Evolutionary conservation across 2,329 filamentous ascomycete genomes (phyloP).

Genomic region (Phyllosticta paracitricarpa): DNA sequence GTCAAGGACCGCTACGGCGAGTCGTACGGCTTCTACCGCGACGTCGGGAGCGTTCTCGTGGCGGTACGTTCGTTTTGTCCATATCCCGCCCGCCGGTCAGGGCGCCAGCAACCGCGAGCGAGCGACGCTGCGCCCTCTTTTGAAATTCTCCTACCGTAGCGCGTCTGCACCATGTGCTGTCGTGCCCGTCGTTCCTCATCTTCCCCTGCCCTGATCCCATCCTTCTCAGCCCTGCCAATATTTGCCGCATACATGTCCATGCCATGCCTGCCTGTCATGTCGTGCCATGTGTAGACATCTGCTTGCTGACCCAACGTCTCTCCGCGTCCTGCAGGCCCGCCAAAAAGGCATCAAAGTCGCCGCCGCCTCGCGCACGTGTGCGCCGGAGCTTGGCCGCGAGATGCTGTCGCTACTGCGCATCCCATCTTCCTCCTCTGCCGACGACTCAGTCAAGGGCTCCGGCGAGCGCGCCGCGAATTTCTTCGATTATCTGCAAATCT

Average conservation of each 20-base stretch:
- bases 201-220: not conserved
- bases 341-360: slow-evolving; percentile 48
- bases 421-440: slow-evolving; percentile 18
- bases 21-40: slow-evolving; percentile 37
- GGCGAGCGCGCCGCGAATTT: slow-evolving; percentile 34
- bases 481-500: slow-evolving; percentile 52
- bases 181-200: not conserved
- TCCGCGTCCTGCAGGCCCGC: not conserved
- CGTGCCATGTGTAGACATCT: not conserved
- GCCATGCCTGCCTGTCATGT: not conserved
- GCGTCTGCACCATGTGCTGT: not conserved
- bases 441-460: slow-evolving; percentile 26
- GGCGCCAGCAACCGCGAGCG: not conserved
- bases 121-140: not conserved
- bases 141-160: not conserved
- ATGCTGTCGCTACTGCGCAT: slow-evolving; percentile 67
- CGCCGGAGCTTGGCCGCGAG: slow-evolving; percentile 70
- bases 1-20: slow-evolving; percentile 44
- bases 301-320: not conserved
- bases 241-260: not conserved
- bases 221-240: not conserved
- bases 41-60: slow-evolving; percentile 32
- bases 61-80: slow-evolving; percentile 19
- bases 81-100: not conserved
- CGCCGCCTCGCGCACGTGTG: slow-evolving; percentile 69